Evolutionary conservation across 2,329 filamentous ascomycete genomes (phyloP).

Genomic region (Ophidiomyces ophidiicola): DNA sequence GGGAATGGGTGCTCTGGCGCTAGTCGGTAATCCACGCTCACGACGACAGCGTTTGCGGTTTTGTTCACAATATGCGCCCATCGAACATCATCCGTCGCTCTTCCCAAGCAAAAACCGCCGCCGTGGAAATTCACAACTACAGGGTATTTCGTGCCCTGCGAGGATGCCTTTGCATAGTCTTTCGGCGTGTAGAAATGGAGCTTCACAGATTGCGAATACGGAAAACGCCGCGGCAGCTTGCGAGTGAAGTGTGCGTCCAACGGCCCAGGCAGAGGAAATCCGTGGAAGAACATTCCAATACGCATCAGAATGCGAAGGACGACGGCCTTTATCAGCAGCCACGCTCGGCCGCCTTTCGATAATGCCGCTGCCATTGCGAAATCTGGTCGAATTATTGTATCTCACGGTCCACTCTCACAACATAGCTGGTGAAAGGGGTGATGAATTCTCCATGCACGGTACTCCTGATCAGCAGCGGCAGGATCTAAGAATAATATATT

Average conservation of each 20-base stretch:
- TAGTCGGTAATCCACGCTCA: constrained; percentile 49
- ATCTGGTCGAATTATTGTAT: background rate
- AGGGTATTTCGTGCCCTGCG: constrained; percentile 39
- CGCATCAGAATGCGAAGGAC: constrained; percentile 57
- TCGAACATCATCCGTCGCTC: constrained; percentile 47
- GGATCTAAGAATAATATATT: no score
- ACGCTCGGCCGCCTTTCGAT: background rate
- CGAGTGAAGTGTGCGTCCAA: constrained; percentile 49
- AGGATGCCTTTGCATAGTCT: constrained; percentile 24
- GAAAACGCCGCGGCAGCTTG: constrained; percentile 37
- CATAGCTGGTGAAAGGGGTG: no score
- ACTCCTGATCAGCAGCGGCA: no score
- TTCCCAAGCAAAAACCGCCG: constrained; percentile 50
- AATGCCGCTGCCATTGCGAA: background rate
- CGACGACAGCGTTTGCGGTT: constrained; percentile 45
- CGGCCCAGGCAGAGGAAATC: constrained; percentile 48
- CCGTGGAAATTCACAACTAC: constrained; percentile 54
- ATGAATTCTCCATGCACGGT: no score
- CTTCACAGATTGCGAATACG: constrained; percentile 26
- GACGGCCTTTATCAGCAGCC: constrained; percentile 44
- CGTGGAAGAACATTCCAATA: constrained; percentile 57
- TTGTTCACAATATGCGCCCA: constrained; percentile 47
- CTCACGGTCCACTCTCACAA: no score
- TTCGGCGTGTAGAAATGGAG: constrained; percentile 51
- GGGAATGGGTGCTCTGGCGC: constrained; percentile 52